Conservation (phyloP, 2,329 filamentous ascomycete species). For the Paraphaeosphaeria minitans region DNA sequence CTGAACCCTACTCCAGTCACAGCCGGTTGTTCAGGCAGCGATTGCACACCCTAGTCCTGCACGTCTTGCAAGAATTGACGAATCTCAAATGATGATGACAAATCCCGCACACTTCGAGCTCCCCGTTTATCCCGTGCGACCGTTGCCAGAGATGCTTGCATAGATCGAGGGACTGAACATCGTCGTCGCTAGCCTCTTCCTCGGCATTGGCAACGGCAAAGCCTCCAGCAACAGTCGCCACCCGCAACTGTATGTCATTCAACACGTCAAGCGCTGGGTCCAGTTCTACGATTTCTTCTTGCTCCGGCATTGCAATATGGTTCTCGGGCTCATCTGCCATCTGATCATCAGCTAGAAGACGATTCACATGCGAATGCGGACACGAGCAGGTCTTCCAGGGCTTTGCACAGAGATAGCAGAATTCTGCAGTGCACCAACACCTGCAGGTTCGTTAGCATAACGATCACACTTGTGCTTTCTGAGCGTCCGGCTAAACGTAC, state of each 20-base stretch:
- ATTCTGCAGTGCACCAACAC: slow-evolving; percentile 64
- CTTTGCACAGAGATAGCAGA: slow-evolving; percentile 70
- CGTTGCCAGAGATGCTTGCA: neutral
- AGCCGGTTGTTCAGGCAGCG: slow-evolving; percentile 18
- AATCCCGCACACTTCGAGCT: slow-evolving; percentile 9
- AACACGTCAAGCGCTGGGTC: slow-evolving; percentile 17
- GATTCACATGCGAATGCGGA: slow-evolving; percentile 17
- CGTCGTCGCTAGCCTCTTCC: neutral
- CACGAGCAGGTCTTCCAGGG: slow-evolving; percentile 24
- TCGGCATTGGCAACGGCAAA: slow-evolving; percentile 16
- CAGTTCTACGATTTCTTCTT: slow-evolving; percentile 18
- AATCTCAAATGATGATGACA: slow-evolving; percentile 16
- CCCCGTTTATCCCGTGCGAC: slow-evolving; percentile 2
- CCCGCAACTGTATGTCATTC: slow-evolving; percentile 17
- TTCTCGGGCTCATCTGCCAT: slow-evolving; percentile 4
- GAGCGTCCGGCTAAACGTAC: slow-evolving; percentile 13
- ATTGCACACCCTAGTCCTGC: slow-evolving; percentile 16
- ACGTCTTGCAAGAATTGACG: slow-evolving; percentile 13
- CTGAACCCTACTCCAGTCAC: neutral
- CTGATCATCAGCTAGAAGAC: slow-evolving; percentile 13
- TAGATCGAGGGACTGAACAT: neutral
- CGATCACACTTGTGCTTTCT: neutral
- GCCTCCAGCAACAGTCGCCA: slow-evolving; percentile 20
- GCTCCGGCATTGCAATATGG: slow-evolving; percentile 21
- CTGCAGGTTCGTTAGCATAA: slow-evolving; percentile 6